Conservation (phyloP, 108 stramenopile genomes). For the Fistulifera solaris region DNA sequence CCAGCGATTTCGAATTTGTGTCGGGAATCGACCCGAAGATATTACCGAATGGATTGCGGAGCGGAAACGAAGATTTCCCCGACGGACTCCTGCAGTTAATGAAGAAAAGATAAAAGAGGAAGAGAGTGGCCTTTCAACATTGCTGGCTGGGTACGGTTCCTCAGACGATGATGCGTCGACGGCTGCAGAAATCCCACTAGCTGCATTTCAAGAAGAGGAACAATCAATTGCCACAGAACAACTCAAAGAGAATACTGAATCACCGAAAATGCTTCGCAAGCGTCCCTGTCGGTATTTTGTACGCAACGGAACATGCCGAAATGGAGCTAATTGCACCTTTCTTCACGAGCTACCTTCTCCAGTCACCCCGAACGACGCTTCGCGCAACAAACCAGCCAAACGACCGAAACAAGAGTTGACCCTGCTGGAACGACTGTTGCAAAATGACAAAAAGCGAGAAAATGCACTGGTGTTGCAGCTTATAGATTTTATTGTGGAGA, state of each 20-base stretch:
- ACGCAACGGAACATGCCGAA: constrained; percentile 35
- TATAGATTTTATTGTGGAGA: constrained; percentile 64
- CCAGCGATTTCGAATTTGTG: constrained; percentile 75
- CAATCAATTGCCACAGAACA: neutral
- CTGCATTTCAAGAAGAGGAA: neutral
- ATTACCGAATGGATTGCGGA: constrained; percentile 77
- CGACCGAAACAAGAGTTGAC: constrained; percentile 4
- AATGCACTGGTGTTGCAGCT: constrained; percentile 57
- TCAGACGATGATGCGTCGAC: constrained; percentile 22
- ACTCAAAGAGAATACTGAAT: neutral
- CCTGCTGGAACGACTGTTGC: constrained; percentile 58
- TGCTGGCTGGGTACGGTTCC: constrained; percentile 76
- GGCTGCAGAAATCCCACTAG: neutral
- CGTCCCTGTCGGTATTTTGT: constrained; percentile 39
- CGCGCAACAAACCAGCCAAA: constrained; percentile 10
- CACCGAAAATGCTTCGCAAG: neutral
- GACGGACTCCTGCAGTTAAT: constrained; percentile 4
- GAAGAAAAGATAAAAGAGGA: constrained; percentile 1
- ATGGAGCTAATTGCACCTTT: constrained; percentile 37
- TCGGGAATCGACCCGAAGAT: constrained; percentile 84
- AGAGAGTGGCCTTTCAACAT: constrained; percentile 32
- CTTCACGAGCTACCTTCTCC: constrained; percentile 20
- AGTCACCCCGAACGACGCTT: neutral
- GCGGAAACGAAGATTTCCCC: constrained; percentile 61
- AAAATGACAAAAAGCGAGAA: constrained; percentile 69